These are phyloP conservation scores for Elongisporangium senticosum DNA, from an alignment of 352 stramenopile genomes.

Conservation along the genomic window DNA sequence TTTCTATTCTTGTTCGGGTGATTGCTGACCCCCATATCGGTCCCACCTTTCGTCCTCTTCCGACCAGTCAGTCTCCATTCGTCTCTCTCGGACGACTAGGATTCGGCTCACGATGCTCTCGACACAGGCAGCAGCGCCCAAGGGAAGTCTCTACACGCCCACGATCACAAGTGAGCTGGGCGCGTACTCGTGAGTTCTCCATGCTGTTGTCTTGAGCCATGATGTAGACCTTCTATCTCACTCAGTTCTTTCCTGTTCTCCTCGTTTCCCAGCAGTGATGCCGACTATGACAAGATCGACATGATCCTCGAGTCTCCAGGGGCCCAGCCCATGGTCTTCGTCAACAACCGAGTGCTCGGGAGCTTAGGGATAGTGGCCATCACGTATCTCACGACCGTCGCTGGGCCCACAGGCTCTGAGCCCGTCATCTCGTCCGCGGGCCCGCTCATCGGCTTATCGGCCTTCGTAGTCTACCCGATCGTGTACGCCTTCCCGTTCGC, in stretches of 20 bases:
- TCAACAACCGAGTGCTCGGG: conserved; percentile 15
- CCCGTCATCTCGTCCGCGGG: conserved; percentile 16
- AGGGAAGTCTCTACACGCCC: too few species aligned
- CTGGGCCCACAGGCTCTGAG: conserved; percentile 13
- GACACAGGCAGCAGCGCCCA: too few species aligned
- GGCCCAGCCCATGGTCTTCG: conserved; percentile 1
- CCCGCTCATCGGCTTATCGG: conserved; percentile 55
- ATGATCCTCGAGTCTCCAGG: conserved; percentile 9
- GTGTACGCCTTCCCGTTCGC: conserved; percentile 83
- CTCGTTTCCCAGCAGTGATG: background rate
- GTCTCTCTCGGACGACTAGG: too few species aligned
- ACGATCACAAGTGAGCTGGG: too few species aligned
- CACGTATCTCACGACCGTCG: conserved; percentile 17
- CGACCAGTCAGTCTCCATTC: too few species aligned
- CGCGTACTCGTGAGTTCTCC: too few species aligned
- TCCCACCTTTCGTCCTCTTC: too few species aligned
- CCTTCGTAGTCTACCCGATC: conserved; percentile 68
- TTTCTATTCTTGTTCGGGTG: too few species aligned
- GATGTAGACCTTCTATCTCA: background rate
- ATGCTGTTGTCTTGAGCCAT: too few species aligned
- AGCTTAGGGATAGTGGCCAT: conserved; percentile 14
- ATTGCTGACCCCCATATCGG: too few species aligned
- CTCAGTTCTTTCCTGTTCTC: background rate
- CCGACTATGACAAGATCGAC: conserved; percentile 4
- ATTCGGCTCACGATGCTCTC: too few species aligned